Conservation (phyloP, 2,329 filamentous ascomycete species). For the Bipolaris zeicola region DNA sequence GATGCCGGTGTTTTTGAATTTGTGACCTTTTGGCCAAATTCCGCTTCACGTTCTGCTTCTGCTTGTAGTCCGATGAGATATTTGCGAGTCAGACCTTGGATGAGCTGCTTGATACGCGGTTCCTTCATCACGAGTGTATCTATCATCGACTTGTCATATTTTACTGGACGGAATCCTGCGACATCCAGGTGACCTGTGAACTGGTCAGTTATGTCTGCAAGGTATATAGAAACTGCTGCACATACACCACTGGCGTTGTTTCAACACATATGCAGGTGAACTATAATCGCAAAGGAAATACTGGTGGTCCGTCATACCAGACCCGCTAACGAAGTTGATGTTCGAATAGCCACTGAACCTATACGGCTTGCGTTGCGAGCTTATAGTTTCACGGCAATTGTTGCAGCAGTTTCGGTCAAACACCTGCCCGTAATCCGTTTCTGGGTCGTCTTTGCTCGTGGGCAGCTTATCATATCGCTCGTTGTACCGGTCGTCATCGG, state of each 20-base stretch:
- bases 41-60: neutral
- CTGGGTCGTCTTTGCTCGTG: neutral
- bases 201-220: neutral
- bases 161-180: neutral
- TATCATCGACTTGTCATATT: neutral
- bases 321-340: neutral
- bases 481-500: neutral
- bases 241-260: neutral
- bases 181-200: neutral
- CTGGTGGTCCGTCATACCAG: neutral
- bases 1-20: neutral
- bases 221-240: neutral
- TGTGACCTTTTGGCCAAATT: neutral
- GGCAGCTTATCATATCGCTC: neutral
- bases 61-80: neutral
- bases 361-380: neutral
- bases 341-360: constrained; percentile 1
- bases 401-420: neutral
- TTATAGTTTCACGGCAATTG: neutral
- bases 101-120: neutral
- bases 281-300: neutral
- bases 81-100: neutral
- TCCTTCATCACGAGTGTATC: neutral
- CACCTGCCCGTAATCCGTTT: neutral
- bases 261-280: neutral